phyloP scores from a whole-genome alignment of 148 eudicot genomes.

The Talinum fruticosum region DNA sequence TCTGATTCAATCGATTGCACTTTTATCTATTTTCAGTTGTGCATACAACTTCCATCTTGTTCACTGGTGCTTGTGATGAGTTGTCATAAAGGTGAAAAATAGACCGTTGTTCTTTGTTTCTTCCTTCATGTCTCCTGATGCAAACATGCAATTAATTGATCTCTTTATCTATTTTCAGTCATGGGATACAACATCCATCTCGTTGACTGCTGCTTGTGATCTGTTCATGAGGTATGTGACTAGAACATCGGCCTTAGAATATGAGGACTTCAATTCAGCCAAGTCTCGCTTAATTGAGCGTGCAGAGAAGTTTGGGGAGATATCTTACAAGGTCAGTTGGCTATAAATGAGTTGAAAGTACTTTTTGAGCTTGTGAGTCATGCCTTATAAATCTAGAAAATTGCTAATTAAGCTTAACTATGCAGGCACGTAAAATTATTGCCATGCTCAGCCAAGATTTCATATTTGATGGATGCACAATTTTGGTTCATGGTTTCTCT shows the following conservation, averaged over 20 bases:
- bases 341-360: conserved; percentile 9
- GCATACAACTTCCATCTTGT: background rate
- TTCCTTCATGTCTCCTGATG: conserved; percentile 6
- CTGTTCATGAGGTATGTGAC: conserved; percentile 94
- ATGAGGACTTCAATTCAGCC: conserved; percentile 93
- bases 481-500: conserved; percentile 95
- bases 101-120: background rate
- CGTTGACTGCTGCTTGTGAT: conserved; percentile 98
- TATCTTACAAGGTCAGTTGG: conserved; percentile 76
- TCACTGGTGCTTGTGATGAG: background rate
- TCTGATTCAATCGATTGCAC: background rate
- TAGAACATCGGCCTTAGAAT: conserved; percentile 92
- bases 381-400: background rate
- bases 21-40: background rate
- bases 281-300: conserved; percentile 96
- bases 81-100: background rate
- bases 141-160: too few species aligned
- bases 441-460: conserved; percentile 97
- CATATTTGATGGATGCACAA: conserved; percentile 90
- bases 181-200: conserved; percentile 96
- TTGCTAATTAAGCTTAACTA: conserved; percentile 10
- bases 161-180: conserved; percentile 44
- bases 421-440: conserved; percentile 86
- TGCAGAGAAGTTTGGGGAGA: conserved; percentile 98
- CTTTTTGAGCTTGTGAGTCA: background rate